phyloP scores from a whole-genome alignment of 73 alveolate genomes.

The Tetrahymena elliotti region DNA sequence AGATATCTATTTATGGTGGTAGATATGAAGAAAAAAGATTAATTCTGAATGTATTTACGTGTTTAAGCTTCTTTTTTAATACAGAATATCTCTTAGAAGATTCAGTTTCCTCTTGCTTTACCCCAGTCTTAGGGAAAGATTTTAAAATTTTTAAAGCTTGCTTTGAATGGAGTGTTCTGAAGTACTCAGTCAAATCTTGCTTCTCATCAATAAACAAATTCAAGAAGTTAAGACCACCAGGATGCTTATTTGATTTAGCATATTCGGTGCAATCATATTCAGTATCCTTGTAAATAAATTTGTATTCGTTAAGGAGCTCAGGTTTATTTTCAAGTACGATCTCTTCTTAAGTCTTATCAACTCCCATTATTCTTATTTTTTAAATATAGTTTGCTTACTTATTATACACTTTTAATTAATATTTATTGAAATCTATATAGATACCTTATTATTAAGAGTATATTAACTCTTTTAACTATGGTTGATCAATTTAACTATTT shows the following conservation, averaged over 20 bases:
- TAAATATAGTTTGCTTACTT: neutral
- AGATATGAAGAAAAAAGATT: neutral
- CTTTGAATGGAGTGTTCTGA: conserved; percentile 31
- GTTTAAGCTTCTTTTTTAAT: conserved; percentile 26
- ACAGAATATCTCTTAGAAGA: conserved; percentile 4
- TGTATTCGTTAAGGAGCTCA: neutral
- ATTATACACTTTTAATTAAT: neutral
- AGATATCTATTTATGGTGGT: too few species aligned
- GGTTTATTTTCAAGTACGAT: neutral
- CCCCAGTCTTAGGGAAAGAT: conserved; percentile 6
- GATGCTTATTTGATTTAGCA: conserved; percentile 23
- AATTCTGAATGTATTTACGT: neutral
- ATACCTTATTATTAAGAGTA: neutral
- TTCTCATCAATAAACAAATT: conserved; percentile 34
- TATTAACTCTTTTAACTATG: neutral
- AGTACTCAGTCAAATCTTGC: conserved; percentile 40
- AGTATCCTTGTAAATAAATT: conserved; percentile 26
- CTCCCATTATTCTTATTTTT: neutral
- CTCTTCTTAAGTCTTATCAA: neutral
- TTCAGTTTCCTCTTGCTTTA: conserved; percentile 12
- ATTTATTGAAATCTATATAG: too few species aligned
- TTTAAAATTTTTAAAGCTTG: conserved; percentile 31
- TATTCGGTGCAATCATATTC: conserved; percentile 36
- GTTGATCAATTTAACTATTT: too few species aligned
- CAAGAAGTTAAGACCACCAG: conserved; percentile 33